Evolutionary conservation across 129 eudicot genomes (phyloP).

Genomic region (Lactuca sativa): DNA sequence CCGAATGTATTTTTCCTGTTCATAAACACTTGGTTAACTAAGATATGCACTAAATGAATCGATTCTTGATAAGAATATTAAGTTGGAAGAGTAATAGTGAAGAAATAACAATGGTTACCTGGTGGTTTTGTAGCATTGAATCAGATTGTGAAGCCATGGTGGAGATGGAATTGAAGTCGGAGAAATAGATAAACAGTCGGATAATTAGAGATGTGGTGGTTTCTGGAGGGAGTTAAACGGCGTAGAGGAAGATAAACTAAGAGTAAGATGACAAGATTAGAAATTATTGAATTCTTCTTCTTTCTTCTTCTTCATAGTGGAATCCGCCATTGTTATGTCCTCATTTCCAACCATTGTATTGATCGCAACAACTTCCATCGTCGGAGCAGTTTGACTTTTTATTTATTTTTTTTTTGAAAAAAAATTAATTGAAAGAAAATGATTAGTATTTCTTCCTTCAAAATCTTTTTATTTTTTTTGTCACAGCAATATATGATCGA

Average conservation of each 20-base stretch:
- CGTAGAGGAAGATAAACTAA: not conserved
- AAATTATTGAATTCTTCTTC: not conserved
- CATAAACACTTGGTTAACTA: not conserved
- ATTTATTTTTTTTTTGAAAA: too few species aligned
- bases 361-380: not conserved
- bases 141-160: constrained; percentile 29
- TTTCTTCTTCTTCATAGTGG: constrained; percentile 13
- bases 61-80: not conserved
- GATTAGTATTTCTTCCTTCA: too few species aligned
- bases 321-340: constrained; percentile 32
- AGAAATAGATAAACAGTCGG: not conserved
- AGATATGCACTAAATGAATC: not conserved
- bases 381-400: not conserved
- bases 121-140: constrained; percentile 24
- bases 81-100: not conserved
- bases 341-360: not conserved
- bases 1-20: constrained; percentile 54
- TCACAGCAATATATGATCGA: too few species aligned
- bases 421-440: too few species aligned
- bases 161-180: not conserved
- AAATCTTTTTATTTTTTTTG: too few species aligned
- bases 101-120: constrained; percentile 15
- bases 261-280: constrained; percentile 19
- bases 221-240: not conserved
- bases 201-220: not conserved